A percentile compares a stretch with the other conserved stretches of the same genome.
Conservation (phyloP, 225 moss, liverwort and hornwort species). For the Anthoceros angustus region DNA sequence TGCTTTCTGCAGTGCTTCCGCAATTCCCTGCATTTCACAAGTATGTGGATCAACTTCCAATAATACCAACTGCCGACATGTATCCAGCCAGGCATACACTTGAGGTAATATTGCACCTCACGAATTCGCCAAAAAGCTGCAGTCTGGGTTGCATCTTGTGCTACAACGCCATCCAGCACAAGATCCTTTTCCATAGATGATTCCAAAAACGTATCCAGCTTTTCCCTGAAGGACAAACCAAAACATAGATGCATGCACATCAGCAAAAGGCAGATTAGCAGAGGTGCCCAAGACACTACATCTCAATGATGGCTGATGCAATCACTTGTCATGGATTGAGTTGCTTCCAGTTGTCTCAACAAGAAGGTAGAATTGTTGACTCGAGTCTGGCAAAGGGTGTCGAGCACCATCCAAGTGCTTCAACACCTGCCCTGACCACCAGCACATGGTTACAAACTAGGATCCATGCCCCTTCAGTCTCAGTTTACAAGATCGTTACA, state of each 20-base stretch:
- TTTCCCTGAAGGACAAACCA: conserved; percentile 32
- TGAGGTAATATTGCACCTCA: conserved; percentile 33
- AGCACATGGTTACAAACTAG: conserved; percentile 6
- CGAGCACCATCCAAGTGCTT: conserved; percentile 62
- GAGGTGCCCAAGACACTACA: background rate
- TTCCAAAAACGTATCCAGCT: conserved; percentile 79
- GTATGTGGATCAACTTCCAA: background rate
- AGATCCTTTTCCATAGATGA: conserved; percentile 62
- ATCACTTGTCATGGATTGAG: conserved; percentile 74
- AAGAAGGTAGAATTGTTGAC: conserved; percentile 59
- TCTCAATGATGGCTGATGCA: background rate
- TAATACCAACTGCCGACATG: background rate
- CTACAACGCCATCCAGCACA: conserved; percentile 76
- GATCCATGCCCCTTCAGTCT: background rate
- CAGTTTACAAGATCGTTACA: background rate
- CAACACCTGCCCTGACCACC: conserved; percentile 36
- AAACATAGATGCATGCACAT: background rate
- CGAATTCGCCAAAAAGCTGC: conserved; percentile 81
- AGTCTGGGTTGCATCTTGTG: conserved; percentile 75
- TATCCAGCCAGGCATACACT: background rate
- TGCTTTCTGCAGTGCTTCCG: conserved; percentile 67
- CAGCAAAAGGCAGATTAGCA: background rate
- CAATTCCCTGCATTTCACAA: conserved; percentile 40
- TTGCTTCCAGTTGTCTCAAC: conserved; percentile 92
- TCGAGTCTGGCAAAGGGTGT: conserved; percentile 68